Conservation (phyloP, 1,284 basidiomycete genomes). For the Salmacisia buchloeana region DNA sequence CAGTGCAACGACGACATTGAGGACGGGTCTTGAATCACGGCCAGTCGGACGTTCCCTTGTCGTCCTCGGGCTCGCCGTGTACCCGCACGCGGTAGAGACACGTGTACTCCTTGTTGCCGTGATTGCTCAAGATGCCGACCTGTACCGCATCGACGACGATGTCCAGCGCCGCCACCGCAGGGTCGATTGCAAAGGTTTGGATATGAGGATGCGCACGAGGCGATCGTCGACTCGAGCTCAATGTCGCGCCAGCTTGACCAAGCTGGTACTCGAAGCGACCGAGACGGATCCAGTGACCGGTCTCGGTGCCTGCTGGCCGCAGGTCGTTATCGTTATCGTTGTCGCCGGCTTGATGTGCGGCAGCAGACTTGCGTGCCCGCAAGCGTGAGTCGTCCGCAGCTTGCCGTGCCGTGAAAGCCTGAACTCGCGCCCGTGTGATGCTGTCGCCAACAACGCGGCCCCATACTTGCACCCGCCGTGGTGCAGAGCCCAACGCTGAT, state of each 20-base stretch:
- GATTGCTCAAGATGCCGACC: constrained; percentile 73
- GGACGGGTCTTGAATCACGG: constrained; percentile 56
- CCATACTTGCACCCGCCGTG: constrained; percentile 82
- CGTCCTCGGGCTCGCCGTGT: constrained; percentile 19
- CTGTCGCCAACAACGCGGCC: constrained; percentile 16
- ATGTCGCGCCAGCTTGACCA: constrained; percentile 6
- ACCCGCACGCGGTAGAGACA: constrained; percentile 83
- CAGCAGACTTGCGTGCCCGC: not conserved
- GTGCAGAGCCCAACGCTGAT: constrained; percentile 58
- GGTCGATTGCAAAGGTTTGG: constrained; percentile 76
- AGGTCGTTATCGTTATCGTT: constrained; percentile 64
- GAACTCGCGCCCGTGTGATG: not conserved
- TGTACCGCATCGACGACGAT: constrained; percentile 76
- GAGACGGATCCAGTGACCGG: constrained; percentile 22
- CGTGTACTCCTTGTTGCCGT: constrained; percentile 75
- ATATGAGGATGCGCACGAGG: constrained; percentile 50
- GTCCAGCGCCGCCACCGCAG: constrained; percentile 63
- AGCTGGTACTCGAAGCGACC: constrained; percentile 50
- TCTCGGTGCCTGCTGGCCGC: constrained; percentile 55
- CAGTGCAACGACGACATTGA: too few relatives aligned
- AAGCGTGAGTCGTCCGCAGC: not conserved
- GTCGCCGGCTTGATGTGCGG: not conserved
- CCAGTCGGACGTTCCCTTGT: not conserved
- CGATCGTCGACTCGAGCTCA: not conserved
- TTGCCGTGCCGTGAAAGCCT: not conserved